Conservation (phyloP, 352 stramenopile species). For the Phytopythium boreale region DNA sequence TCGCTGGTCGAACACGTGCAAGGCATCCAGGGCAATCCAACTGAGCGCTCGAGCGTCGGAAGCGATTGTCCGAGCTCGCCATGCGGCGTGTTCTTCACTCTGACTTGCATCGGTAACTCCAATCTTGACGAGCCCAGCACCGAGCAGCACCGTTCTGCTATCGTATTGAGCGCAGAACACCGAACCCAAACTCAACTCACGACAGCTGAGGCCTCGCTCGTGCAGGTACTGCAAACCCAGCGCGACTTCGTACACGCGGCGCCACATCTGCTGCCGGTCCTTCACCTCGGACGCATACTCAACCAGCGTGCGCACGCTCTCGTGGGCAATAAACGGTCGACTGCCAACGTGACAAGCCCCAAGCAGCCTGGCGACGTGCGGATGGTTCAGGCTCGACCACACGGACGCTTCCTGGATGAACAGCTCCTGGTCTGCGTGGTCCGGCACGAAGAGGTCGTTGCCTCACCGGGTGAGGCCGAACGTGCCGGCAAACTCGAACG, state of each 20-base stretch:
- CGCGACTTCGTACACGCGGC: constrained; percentile 22
- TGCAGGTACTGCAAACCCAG: constrained; percentile 28
- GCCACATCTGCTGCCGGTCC: constrained; percentile 5
- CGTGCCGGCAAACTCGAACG: background rate
- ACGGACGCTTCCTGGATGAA: constrained; percentile 4
- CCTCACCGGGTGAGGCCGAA: background rate
- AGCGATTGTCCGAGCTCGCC: background rate
- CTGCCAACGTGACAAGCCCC: constrained; percentile 25
- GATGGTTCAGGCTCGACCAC: constrained; percentile 26
- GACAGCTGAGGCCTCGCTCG: constrained; percentile 9
- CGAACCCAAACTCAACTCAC: background rate
- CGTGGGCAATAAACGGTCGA: constrained; percentile 22
- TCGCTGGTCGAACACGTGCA: background rate
- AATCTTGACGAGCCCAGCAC: background rate
- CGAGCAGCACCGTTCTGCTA: background rate
- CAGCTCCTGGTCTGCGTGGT: background rate
- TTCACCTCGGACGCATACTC: background rate
- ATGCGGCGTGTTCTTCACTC: background rate
- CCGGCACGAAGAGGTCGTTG: background rate
- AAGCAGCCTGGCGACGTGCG: constrained; percentile 25
- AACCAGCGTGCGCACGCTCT: constrained; percentile 4
- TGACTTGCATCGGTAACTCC: background rate
- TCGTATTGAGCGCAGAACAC: constrained; percentile 1
- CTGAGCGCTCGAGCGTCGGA: background rate
- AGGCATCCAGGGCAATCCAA: background rate